Evolutionary conservation across 2,329 filamentous ascomycete genomes (phyloP), one percentile per base, ranked within the genome.

Genomic region (Coniochaeta prunicola): DNA sequence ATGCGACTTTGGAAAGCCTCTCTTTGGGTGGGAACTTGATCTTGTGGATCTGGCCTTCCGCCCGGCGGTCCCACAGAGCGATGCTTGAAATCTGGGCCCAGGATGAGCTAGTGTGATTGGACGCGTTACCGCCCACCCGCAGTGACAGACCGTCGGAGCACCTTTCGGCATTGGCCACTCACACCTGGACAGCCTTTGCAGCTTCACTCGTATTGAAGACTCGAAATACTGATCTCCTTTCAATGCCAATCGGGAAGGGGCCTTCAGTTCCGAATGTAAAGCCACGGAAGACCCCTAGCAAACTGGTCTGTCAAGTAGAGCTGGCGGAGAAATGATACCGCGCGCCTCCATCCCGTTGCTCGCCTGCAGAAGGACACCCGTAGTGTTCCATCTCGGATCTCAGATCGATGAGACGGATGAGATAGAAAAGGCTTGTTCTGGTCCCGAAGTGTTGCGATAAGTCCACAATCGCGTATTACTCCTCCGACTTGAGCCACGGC

Each of bases 21-120:
- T 17, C 4, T 38, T n/a, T n/a, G n/a, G n/a, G 36, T 13, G 10
- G 10, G 36, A 38, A 13, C n/a, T 15, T 38, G 36, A 15, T n/a
- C 45, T 50, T 50, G 45, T 50, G 45, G 45, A 50, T 50, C 12
- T 38, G n/a, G n/a, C n/a, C n/a, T n/a, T n/a, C n/a, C n/a, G n/a
- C n/a, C n/a, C n/a, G 15, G 36, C 36, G 2, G 36, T 17, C 36
- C 31, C 56, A 31, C 42, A 53, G 28, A 56, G 12, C n/a, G 34
- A 21, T 34, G 53, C 50, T 30, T 26, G 19, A 56, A 38, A 40
- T 34, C 30, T 38, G 53, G 53, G 53, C 30, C 53, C 28, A 19
- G 12, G 13, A 6, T 24, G 28, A 55, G 53, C n/a, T 9, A 24
- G 38, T 56, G 8, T 61, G 60, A 61, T 61, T 61, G 58, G 60